Conservation (phyloP, 257 asterid genomes). For the Echium plantagineum region DNA sequence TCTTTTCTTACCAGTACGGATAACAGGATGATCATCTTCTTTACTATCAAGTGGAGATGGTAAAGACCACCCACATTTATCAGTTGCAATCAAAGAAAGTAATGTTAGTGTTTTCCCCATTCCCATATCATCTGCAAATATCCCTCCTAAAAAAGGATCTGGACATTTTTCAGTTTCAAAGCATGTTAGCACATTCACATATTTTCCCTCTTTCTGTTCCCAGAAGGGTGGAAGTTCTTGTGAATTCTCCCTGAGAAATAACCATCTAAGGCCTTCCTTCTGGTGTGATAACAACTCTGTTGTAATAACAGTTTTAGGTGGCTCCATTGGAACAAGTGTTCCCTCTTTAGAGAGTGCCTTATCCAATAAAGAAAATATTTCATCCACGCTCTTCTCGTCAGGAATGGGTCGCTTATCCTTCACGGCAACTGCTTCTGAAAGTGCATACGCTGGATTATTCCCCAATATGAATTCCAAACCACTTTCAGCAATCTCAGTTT, state of each 20-base stretch:
- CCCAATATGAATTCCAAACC: conserved; percentile 49
- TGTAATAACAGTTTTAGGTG: conserved; percentile 45
- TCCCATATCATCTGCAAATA: conserved; percentile 93
- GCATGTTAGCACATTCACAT: conserved; percentile 56
- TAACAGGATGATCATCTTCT: conserved; percentile 15
- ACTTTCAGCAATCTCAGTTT: conserved; percentile 28
- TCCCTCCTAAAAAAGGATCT: conserved; percentile 70
- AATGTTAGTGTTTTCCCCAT: conserved; percentile 76
- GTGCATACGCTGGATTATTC: conserved; percentile 26
- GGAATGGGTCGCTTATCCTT: conserved; percentile 25
- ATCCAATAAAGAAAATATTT: conserved; percentile 59
- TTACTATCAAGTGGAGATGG: conserved; percentile 15
- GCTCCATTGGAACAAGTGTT: conserved; percentile 44
- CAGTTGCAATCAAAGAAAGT: conserved; percentile 68
- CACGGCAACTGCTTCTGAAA: conserved; percentile 48
- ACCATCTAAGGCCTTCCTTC: conserved; percentile 73
- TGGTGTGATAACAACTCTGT: conserved; percentile 65
- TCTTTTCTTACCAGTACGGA: conserved; percentile 18
- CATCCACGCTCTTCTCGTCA: conserved; percentile 57
- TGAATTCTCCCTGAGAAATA: conserved; percentile 62
- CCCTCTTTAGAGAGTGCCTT: conserved; percentile 35
- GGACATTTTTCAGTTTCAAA: conserved; percentile 43
- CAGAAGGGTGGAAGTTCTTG: conserved; percentile 73
- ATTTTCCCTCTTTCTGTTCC: conserved; percentile 45
- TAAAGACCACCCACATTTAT: conserved; percentile 23